Evolutionary conservation across 768 basidiomycete species (phyloP).

Genomic region (Mycena latifolia): DNA sequence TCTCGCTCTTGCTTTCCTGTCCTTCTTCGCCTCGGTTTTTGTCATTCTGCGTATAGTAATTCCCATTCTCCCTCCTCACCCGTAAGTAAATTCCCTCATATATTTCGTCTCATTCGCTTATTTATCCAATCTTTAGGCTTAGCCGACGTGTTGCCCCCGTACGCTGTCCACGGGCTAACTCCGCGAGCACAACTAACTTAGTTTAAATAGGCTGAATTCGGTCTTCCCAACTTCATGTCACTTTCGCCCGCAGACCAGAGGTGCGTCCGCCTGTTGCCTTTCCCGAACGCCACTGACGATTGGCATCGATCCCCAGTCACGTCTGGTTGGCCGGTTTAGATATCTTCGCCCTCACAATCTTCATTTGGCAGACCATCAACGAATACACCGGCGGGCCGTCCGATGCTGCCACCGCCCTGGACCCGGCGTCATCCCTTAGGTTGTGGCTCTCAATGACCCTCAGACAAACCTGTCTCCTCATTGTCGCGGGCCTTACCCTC

Average conservation of each 20-base stretch:
- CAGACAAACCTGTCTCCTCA: conserved; percentile 76
- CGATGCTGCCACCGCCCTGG: conserved; percentile 56
- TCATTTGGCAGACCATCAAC: conserved; percentile 73
- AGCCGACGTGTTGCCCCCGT: conserved; percentile 83
- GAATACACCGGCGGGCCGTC: conserved; percentile 64
- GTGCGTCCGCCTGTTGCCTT: conserved; percentile 21
- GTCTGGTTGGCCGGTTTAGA: conserved; percentile 81
- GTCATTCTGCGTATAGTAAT: conserved; percentile 82
- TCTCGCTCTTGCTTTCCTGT: conserved; percentile 75
- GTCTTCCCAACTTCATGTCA: conserved; percentile 75
- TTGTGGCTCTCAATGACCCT: conserved; percentile 79
- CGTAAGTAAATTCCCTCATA: conserved; percentile 37
- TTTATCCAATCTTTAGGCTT: conserved; percentile 44
- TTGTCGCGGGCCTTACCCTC: conserved; percentile 71
- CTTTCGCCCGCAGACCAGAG: conserved; percentile 78
- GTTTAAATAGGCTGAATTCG: conserved; percentile 76
- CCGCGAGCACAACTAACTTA: conserved; percentile 30
- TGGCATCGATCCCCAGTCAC: conserved; percentile 50
- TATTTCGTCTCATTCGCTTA: neutral
- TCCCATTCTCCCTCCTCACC: conserved; percentile 80
- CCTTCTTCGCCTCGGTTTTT: conserved; percentile 80
- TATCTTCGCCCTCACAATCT: conserved; percentile 68
- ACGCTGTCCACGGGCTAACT: conserved; percentile 41
- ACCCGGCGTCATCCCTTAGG: conserved; percentile 67
- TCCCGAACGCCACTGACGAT: neutral